phyloP scores from a whole-genome alignment of 805 yeast species.

The Soucietia sequanensis region DNA sequence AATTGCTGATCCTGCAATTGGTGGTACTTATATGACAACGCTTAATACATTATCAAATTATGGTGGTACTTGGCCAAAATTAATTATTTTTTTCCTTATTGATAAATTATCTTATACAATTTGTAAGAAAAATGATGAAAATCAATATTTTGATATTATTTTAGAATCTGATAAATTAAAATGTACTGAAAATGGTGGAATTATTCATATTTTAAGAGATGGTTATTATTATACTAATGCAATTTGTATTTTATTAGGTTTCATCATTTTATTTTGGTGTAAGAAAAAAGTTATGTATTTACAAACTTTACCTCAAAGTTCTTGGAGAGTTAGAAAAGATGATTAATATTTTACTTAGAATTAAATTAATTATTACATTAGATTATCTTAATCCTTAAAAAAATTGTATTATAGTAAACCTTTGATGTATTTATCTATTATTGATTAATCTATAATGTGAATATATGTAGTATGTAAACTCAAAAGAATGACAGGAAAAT shows the following conservation, averaged over 20 bases:
- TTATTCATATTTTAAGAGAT: slow-evolving; percentile 55
- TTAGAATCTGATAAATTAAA: slow-evolving; percentile 41
- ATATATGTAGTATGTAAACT: too few species aligned
- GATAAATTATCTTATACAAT: slow-evolving; percentile 70
- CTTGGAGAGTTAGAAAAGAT: slow-evolving; percentile 63
- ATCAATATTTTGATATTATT: slow-evolving; percentile 10
- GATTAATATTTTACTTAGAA: background rate
- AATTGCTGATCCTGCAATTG: slow-evolving; percentile 92
- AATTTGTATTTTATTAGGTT: slow-evolving; percentile 68
- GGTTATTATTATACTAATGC: slow-evolving; percentile 83
- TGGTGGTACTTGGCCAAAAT: slow-evolving; percentile 97
- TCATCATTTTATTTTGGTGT: slow-evolving; percentile 66
- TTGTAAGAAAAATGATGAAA: slow-evolving; percentile 42
- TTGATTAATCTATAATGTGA: too few species aligned
- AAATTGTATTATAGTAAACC: too few species aligned
- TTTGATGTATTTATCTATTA: too few species aligned
- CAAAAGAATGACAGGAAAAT: too few species aligned
- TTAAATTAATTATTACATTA: background rate
- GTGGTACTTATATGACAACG: slow-evolving; percentile 98
- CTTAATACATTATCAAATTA: slow-evolving; percentile 87
- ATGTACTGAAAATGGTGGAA: slow-evolving; percentile 58
- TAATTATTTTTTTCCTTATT: slow-evolving; percentile 75
- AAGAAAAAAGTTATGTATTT: slow-evolving; percentile 58
- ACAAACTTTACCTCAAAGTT: slow-evolving; percentile 68
- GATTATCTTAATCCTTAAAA: background rate